Base-by-base conservation (phyloP, 1,139 yeast species). In the Tardiomyces digboiensis region DNA sequence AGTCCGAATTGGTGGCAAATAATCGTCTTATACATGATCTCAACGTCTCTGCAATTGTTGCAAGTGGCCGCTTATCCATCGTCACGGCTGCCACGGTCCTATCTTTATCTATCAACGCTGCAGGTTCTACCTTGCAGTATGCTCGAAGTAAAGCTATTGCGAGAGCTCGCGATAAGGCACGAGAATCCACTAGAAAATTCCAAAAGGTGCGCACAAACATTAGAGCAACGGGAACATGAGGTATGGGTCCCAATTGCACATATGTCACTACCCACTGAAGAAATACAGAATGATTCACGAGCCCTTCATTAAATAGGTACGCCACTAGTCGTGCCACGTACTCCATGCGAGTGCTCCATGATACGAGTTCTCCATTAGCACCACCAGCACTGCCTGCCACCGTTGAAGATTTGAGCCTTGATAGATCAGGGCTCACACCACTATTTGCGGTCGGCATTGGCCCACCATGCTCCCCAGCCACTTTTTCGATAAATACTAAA, bases 141-240 rank as follows among this genome's bases (percentile, higher is more conserved):
- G 37, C 37, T n/a, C 8, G 14, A 20, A 16, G 37, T 3, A n/a
- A 60, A 6, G 68, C 64, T 53, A 80, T 87, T 41, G 81, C 71
- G 6, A 80, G 58, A 48, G 78, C 85, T 48, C 80, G 80, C 39
- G 82, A 70, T 14, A 81, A 57, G 52, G 73, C 26, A 7, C 29
- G 18, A 7, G 41, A 39, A 3, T 21, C 18, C 3, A 13, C 36
- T 26, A 85, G 65, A 43, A 80, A 85, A 39, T 68, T 68, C 96
- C 96, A 88, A 55, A 85, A 83, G 21, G 80, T 67, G 50, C 78
- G 75, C 4, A 83, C 59, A 13, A 85, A 65, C 2, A 83, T 72
- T 21, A 84, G 64, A 2, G 82, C 68, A 26, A 76, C 59, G 1
- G 80, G 83, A 37, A 81, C 62, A 49, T 70, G 69, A 44, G 63